phyloP scores from a whole-genome alignment of 805 yeast species.

The Schwanniomyces yamadae region DNA sequence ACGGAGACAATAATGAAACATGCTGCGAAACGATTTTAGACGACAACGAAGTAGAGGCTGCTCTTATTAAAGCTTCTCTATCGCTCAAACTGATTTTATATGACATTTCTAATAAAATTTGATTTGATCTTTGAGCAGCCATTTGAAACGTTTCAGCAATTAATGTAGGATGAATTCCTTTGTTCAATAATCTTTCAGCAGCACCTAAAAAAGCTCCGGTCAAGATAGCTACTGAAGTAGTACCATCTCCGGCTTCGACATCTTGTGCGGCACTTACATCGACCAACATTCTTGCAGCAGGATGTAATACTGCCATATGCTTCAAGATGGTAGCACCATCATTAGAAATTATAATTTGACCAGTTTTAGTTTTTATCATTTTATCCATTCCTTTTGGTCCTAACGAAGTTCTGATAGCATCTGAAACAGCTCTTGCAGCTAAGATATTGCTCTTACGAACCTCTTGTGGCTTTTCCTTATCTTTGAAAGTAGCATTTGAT shows the following conservation, averaged over 20 bases:
- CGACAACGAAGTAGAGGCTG: constrained; percentile 91
- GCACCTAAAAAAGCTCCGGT: constrained; percentile 95
- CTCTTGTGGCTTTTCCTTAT: constrained; percentile 93
- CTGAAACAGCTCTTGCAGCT: constrained; percentile 94
- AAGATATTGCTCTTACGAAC: constrained; percentile 84
- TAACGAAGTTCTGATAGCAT: constrained; percentile 89
- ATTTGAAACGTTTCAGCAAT: constrained; percentile 91
- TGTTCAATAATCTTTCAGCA: constrained; percentile 83
- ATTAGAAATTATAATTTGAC: constrained; percentile 91
- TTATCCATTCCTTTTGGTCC: constrained; percentile 99
- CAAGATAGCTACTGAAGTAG: constrained; percentile 93
- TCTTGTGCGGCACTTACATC: constrained; percentile 98
- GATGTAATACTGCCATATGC: constrained; percentile 98
- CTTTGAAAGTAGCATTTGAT: constrained; percentile 85
- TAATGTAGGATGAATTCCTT: constrained; percentile 93
- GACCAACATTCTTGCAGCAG: constrained; percentile 96
- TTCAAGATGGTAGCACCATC: constrained; percentile 97
- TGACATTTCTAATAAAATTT: constrained; percentile 81
- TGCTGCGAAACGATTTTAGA: constrained; percentile 96
- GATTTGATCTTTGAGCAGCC: constrained; percentile 81
- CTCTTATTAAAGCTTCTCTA: constrained; percentile 79
- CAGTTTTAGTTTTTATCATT: constrained; percentile 92
- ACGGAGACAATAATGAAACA: constrained; percentile 80
- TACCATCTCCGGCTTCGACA: constrained; percentile 99
- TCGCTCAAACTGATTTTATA: constrained; percentile 76